Evolutionary conservation across 169 alveolate species (phyloP).

Genomic region (Eimeria necatrix): DNA sequence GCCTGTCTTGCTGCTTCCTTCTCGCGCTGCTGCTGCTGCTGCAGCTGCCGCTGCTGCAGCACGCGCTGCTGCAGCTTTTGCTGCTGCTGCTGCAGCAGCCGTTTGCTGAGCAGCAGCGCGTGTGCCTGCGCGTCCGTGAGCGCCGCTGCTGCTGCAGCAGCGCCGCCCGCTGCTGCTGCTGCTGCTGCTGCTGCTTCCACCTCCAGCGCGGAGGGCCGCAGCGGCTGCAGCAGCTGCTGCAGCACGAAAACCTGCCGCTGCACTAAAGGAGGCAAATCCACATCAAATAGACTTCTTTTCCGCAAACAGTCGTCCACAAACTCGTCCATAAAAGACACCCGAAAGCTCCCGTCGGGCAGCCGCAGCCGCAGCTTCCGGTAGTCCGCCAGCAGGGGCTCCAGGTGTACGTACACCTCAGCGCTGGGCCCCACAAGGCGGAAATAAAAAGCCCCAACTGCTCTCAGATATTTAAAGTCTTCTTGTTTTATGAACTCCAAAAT

Average conservation of each 20-base stretch:
- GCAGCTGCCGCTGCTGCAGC: slow-evolving; percentile 53
- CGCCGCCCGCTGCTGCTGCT: not conserved
- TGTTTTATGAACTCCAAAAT: slow-evolving; percentile 96
- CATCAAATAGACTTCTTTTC: slow-evolving; percentile 92
- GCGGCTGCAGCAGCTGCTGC: slow-evolving; percentile 85
- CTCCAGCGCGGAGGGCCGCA: slow-evolving; percentile 60
- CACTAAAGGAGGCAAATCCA: slow-evolving; percentile 95
- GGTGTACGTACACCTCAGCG: slow-evolving; percentile 87
- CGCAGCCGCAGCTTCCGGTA: slow-evolving; percentile 96
- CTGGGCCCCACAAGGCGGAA: slow-evolving; percentile 89
- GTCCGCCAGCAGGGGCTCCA: slow-evolving; percentile 98
- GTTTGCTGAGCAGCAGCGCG: slow-evolving; percentile 50
- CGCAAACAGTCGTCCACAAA: slow-evolving; percentile 96
- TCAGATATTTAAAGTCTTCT: slow-evolving; percentile 96
- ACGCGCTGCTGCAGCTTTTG: slow-evolving; percentile 51
- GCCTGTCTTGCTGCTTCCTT: not conserved
- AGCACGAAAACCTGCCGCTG: slow-evolving; percentile 95
- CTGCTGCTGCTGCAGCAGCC: slow-evolving; percentile 34
- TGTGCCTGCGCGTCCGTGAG: slow-evolving; percentile 35
- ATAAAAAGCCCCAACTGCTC: slow-evolving; percentile 98
- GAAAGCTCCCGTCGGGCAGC: slow-evolving; percentile 91
- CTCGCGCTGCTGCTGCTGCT: slow-evolving; percentile 52
- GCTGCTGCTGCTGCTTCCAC: slow-evolving; percentile 24
- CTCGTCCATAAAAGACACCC: slow-evolving; percentile 97
- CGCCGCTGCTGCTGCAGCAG: not conserved